A percentile compares a stretch with the other conserved stretches of the same genome.
Evolutionary conservation across 768 basidiomycete species (phyloP).

Genomic region (Tylopilus subfusipes): DNA sequence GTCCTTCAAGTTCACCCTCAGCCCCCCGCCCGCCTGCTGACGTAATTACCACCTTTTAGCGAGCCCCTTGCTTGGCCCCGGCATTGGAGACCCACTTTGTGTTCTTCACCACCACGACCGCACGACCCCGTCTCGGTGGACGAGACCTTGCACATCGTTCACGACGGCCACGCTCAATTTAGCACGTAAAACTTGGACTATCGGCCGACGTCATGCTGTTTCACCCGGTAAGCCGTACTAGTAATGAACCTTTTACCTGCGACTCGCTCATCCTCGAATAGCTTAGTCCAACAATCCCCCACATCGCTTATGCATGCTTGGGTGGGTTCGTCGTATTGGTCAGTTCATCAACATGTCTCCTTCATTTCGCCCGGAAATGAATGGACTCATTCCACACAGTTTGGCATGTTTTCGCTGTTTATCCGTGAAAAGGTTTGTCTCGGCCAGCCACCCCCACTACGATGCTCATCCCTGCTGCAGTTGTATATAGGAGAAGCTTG

Average conservation of each 20-base stretch:
- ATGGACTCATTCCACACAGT: conserved; percentile 40
- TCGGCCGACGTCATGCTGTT: conserved; percentile 43
- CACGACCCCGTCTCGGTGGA: conserved; percentile 1
- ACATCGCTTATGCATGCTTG: conserved; percentile 74
- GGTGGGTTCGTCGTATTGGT: conserved; percentile 81
- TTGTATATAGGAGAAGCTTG: conserved; percentile 96
- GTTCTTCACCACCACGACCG: neutral
- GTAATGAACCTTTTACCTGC: neutral
- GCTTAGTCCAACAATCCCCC: conserved; percentile 57
- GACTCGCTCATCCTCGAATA: conserved; percentile 7
- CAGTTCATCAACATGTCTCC: conserved; percentile 23
- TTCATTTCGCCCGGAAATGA: neutral
- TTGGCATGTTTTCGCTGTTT: conserved; percentile 93
- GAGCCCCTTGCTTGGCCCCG: conserved; percentile 5
- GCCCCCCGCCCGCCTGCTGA: conserved; percentile 7
- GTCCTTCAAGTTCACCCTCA: too few relatives aligned
- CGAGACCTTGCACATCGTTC: neutral
- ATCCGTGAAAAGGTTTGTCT: conserved; percentile 74
- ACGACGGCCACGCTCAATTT: conserved; percentile 4
- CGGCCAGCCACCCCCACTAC: neutral
- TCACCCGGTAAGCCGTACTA: conserved; percentile 46
- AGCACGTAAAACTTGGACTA: neutral
- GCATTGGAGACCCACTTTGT: too few relatives aligned
- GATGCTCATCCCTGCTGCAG: conserved; percentile 32
- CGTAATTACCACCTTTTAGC: conserved; percentile 13